phyloP scores from a whole-genome alignment of 73 alveolate genomes.

The Loxodes magnus region DNA sequence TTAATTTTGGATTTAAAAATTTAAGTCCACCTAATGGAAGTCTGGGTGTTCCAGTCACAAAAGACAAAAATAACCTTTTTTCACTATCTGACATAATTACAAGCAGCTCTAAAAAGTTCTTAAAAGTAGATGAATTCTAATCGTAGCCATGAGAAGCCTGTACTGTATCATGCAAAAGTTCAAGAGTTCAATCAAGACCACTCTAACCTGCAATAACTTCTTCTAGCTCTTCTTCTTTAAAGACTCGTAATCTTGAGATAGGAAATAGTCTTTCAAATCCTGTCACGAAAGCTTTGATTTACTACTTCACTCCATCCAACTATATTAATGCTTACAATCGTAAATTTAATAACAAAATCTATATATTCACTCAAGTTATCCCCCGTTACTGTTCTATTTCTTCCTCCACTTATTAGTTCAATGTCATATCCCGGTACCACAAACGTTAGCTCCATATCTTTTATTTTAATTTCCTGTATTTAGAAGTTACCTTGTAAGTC shows the following conservation, averaged over 20 bases:
- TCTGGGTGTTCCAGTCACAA: conserved; percentile 82
- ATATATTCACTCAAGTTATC: conserved; percentile 68
- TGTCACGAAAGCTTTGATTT: conserved; percentile 54
- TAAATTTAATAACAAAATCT: conserved; percentile 39
- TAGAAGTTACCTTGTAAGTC: background rate
- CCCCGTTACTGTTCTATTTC: conserved; percentile 36
- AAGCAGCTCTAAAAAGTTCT: conserved; percentile 42
- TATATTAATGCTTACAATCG: conserved; percentile 47
- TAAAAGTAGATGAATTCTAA: conserved; percentile 35
- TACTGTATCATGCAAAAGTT: conserved; percentile 33
- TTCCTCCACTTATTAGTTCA: conserved; percentile 56
- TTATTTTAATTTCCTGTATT: conserved; percentile 28
- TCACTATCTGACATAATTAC: conserved; percentile 28
- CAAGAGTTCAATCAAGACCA: conserved; percentile 49
- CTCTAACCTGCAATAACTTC: conserved; percentile 61
- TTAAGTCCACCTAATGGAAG: conserved; percentile 83
- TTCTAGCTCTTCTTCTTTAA: conserved; percentile 60
- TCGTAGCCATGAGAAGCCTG: conserved; percentile 79
- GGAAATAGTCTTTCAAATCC: conserved; percentile 68
- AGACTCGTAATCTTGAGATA: conserved; percentile 49
- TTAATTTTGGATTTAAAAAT: conserved; percentile 70
- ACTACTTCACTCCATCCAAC: conserved; percentile 35
- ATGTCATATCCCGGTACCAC: conserved; percentile 70
- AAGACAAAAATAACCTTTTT: conserved; percentile 53
- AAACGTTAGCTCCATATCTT: conserved; percentile 52